Evolutionary conservation across 257 asterid genomes (phyloP).

Genomic region (Linaria vulgaris): DNA sequence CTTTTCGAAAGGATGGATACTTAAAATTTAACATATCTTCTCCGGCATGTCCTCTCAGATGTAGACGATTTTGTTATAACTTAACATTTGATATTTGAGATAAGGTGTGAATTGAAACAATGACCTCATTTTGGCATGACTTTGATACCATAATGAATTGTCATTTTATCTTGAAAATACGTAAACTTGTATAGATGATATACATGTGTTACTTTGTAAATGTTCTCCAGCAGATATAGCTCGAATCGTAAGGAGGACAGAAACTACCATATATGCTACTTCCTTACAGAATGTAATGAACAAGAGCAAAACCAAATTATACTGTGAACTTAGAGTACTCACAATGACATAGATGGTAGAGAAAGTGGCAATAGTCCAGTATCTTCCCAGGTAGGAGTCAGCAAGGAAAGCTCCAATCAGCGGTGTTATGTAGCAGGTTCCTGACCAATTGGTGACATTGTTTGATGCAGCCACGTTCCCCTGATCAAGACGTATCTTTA

Average conservation of each 20-base stretch:
- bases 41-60: too few relatives aligned
- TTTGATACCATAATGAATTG: not conserved
- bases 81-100: too few relatives aligned
- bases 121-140: not conserved
- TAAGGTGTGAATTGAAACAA: not conserved
- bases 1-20: not conserved
- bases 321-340: conserved; percentile 23
- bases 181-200: not conserved
- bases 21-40: too few relatives aligned
- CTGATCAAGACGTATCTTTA: conserved; percentile 44
- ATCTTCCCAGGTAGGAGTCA: conserved; percentile 76
- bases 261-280: not conserved
- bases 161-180: not conserved
- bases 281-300: too few relatives aligned
- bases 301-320: not conserved
- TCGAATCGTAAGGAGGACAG: not conserved
- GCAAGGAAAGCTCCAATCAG: conserved; percentile 77
- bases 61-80: not conserved
- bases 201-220: not conserved
- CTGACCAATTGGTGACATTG: conserved; percentile 69
- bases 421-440: conserved; percentile 79
- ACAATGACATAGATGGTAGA: conserved; percentile 59
- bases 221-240: not conserved
- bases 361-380: conserved; percentile 66
- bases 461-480: conserved; percentile 50